Percentiles rank a stretch among this genome's conserved stretches.
These are phyloP conservation scores for Clathrus columnatus DNA, from an alignment of 768 basidiomycete species.

Conservation along the genomic window DNA sequence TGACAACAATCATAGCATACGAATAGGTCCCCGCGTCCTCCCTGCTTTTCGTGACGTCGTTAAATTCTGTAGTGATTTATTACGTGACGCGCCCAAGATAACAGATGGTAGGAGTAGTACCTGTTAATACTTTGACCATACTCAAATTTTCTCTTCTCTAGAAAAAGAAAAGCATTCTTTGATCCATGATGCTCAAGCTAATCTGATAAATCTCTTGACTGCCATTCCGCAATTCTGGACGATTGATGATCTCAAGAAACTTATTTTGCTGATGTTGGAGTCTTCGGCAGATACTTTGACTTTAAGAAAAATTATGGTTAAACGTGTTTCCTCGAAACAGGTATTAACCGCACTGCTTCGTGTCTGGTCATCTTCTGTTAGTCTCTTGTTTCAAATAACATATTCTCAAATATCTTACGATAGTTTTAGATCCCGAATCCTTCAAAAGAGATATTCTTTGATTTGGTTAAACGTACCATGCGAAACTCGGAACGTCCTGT, in stretches of 20 bases:
- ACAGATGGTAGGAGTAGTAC: conserved; percentile 1
- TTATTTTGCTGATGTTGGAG: conserved; percentile 53
- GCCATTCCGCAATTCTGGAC: conserved; percentile 83
- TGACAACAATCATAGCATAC: conserved; percentile 35
- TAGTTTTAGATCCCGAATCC: conserved; percentile 9
- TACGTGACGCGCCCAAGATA: neutral
- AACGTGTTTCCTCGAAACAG: conserved; percentile 56
- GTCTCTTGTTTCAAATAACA: neutral
- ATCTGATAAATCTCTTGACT: conserved; percentile 60
- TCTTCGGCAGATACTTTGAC: conserved; percentile 26
- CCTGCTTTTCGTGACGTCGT: conserved; percentile 73
- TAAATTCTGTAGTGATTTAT: conserved; percentile 37
- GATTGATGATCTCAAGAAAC: conserved; percentile 42
- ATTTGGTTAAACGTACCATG: conserved; percentile 55
- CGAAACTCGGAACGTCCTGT: conserved; percentile 54
- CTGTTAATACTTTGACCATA: neutral
- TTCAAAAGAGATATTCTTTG: conserved; percentile 45
- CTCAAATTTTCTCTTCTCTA: neutral
- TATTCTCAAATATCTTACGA: neutral
- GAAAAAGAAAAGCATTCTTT: conserved; percentile 13
- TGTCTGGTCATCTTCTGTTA: conserved; percentile 36
- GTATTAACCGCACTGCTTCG: conserved; percentile 58
- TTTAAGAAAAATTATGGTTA: conserved; percentile 59
- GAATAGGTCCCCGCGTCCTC: conserved; percentile 82
- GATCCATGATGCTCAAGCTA: conserved; percentile 30